Conservation (phyloP, 257 asterid species). For the Cordia subcordata region DNA sequence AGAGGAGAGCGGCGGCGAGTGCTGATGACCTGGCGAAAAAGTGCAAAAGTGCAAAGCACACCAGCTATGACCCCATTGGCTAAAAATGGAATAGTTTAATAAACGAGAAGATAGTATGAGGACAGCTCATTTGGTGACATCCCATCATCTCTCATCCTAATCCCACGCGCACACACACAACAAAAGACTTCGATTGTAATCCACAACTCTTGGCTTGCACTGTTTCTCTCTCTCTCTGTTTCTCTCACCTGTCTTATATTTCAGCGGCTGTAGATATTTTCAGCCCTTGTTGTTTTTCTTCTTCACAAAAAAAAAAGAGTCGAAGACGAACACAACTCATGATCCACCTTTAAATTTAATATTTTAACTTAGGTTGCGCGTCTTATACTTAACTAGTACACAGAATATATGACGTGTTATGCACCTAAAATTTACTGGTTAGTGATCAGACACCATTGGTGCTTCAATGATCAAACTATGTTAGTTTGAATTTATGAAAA, state of each 20-base stretch:
- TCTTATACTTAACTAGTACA: too few relatives aligned
- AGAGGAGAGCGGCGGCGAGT: background rate
- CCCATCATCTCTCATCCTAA: background rate
- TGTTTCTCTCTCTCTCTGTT: constrained; percentile 1
- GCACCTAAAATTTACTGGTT: too few relatives aligned
- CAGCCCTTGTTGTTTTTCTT: background rate
- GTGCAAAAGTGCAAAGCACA: background rate
- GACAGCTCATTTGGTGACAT: background rate
- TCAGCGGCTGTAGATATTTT: too few relatives aligned
- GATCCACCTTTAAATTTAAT: background rate
- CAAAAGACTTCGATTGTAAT: background rate
- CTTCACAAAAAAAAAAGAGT: background rate
- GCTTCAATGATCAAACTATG: too few relatives aligned
- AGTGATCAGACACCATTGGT: too few relatives aligned
- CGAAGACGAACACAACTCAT: too few relatives aligned
- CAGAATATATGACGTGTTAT: too few relatives aligned
- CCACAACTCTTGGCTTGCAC: background rate
- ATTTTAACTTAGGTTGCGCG: too few relatives aligned
- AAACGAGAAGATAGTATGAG: background rate
- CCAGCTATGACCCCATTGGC: background rate
- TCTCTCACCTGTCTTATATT: background rate
- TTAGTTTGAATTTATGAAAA: too few relatives aligned
- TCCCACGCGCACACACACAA: background rate
- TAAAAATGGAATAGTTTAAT: too few relatives aligned
- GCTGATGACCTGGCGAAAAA: background rate